Evolutionary conservation across 2,329 filamentous ascomycete genomes (phyloP).

Genomic region (Lachnellula hyalina): DNA sequence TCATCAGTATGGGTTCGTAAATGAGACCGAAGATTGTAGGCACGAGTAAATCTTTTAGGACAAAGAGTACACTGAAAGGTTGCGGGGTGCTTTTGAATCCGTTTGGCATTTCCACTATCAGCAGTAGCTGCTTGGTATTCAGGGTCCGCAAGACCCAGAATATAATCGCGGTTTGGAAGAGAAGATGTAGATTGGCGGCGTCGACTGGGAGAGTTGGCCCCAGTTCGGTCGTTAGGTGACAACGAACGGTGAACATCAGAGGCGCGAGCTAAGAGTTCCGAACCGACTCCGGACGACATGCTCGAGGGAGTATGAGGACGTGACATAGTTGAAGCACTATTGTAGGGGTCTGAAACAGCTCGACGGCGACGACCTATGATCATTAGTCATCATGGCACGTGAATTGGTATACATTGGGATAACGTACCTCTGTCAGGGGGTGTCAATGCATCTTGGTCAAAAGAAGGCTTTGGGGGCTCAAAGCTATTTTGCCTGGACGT

Average conservation of each 20-base stretch:
- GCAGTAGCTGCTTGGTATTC: constrained; percentile 65
- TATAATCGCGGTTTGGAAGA: constrained; percentile 62
- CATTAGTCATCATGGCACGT: constrained; percentile 15
- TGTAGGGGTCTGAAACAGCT: constrained; percentile 33
- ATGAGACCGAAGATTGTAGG: constrained; percentile 94
- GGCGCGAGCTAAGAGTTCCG: constrained; percentile 43
- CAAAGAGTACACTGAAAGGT: constrained; percentile 94
- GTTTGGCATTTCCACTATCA: constrained; percentile 59
- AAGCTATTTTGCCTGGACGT: constrained; percentile 61
- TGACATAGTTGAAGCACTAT: constrained; percentile 37
- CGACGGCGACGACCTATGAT: constrained; percentile 30
- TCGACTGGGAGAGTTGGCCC: constrained; percentile 39
- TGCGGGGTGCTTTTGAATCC: constrained; percentile 95
- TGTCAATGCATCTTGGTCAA: constrained; percentile 71
- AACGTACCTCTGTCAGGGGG: constrained; percentile 66
- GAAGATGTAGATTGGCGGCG: constrained; percentile 59
- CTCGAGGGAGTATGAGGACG: constrained; percentile 45
- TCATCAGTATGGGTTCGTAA: constrained; percentile 95
- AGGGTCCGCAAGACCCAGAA: constrained; percentile 86
- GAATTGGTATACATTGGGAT: neutral
- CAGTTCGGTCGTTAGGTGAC: constrained; percentile 53
- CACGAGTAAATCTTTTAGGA: constrained; percentile 91
- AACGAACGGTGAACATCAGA: constrained; percentile 46
- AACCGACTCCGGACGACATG: constrained; percentile 49
- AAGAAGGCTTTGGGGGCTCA: constrained; percentile 58